Evolutionary conservation across 176 grass and related monocot species (phyloP), one percentile per base, ranked within the genome.

Genomic region (Bothriochloa decipiens): DNA sequence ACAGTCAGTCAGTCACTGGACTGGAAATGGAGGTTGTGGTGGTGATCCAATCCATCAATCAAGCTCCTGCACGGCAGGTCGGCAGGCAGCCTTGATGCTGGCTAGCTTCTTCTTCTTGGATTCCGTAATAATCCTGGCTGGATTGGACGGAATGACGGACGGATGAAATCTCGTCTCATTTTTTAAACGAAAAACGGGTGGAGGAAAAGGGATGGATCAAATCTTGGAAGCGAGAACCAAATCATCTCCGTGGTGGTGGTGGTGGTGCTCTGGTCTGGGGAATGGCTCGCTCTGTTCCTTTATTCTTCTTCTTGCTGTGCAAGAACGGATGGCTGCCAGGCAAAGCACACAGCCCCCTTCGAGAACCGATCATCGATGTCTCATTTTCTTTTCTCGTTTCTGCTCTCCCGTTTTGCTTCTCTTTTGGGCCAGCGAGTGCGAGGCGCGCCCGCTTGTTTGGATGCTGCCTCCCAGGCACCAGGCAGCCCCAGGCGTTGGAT

Each of bases 81-180:
- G 35, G 35, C 35, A 36, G 35, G 10, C 58, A 62, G 29, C 35
- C 39, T 73, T 47, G 41, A 73, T 73, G 77, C 58, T 68, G 70
- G 64, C 58, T 68, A 60, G 64, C 77, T 82, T 82, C 42, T 65
- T 90, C 77, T 82, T 82, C 42, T 65, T 90, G 65, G 88, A 90
- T 82, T 75, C 76, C 43, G 75, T 64, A 67, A 57, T 42, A 45
- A 58, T 55, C 61, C 20, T 11, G 43, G 58, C 45, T 23, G 65
- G 65, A 68, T 42, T 72, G 33, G 79, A 58, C 39, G 67, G 67
- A 88, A 85, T 72, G 53, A 82, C 41, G 65, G 46, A 78, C 63
- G 41, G 72, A 63, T 41, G 53, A 72, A 90, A 84, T 83, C 86
- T 76, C 22, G 43, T 52, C 17, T 45, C 63, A 23, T 67, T 68